Percentiles rank a stretch among this genome's conserved stretches.
These are phyloP conservation scores for Alternaria sp. DNA, from an alignment of 2,329 filamentous ascomycete genomes.

Conservation along the genomic window DNA sequence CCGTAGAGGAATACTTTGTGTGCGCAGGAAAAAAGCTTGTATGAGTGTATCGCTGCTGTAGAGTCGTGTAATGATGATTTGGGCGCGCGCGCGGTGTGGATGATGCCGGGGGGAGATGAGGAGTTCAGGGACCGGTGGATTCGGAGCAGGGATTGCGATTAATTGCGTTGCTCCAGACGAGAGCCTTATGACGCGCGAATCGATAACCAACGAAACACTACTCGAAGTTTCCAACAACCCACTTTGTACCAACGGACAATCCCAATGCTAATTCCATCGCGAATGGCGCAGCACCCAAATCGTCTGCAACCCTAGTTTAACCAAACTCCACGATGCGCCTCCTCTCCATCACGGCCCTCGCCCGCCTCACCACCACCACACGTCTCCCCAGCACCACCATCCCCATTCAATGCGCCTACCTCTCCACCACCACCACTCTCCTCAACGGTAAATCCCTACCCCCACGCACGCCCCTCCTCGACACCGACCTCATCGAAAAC, in stretches of 20 bases:
- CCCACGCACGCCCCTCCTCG: constrained; percentile 76
- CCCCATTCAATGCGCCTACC: constrained; percentile 21
- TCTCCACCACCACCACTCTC: constrained; percentile 27
- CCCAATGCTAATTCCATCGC: constrained; percentile 15
- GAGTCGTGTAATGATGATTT: not conserved
- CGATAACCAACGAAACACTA: not conserved
- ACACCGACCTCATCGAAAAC: constrained; percentile 80
- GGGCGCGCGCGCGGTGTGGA: not conserved
- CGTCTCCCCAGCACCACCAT: not conserved
- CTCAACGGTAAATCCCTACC: constrained; percentile 58
- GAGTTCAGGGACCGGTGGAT: constrained; percentile 16
- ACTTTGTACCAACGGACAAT: constrained; percentile 2
- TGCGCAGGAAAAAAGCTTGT: not conserved
- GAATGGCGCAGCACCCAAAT: not conserved
- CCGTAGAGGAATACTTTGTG: not conserved
- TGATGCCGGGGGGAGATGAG: not conserved
- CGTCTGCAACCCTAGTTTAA: constrained; percentile 14
- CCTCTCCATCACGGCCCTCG: constrained; percentile 6
- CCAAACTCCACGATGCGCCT: constrained; percentile 16
- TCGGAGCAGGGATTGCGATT: constrained; percentile 8
- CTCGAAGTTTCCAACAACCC: not conserved
- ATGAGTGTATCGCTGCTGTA: not conserved
- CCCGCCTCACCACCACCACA: constrained; percentile 9
- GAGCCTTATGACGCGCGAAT: constrained; percentile 7
- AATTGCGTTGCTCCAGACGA: not conserved